A percentile compares a stretch with the other conserved stretches of the same genome.
phyloP scores from a whole-genome alignment of 192 early-diverging fungal genomes.

The Coemansia sp. region DNA sequence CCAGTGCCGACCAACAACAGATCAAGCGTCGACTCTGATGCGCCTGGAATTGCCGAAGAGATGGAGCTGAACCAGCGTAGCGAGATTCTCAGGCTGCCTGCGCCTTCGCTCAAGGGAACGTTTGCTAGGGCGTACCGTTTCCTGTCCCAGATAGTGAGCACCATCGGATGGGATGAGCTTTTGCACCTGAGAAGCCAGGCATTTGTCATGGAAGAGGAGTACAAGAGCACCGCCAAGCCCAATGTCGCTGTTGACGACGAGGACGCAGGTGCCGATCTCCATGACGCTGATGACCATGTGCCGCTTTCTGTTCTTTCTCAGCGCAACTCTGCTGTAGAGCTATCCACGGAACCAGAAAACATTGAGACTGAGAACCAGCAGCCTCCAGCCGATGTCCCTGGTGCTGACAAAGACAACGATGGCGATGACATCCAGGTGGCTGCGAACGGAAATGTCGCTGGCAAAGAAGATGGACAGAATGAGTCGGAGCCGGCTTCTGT shows the following conservation, averaged over 20 bases:
- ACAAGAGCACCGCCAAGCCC: constrained; percentile 58
- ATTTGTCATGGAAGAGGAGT: constrained; percentile 99
- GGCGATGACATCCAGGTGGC: not conserved
- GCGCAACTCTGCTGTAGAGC: constrained; percentile 9
- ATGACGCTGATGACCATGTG: constrained; percentile 26
- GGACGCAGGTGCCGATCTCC: constrained; percentile 3
- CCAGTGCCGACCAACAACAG: constrained; percentile 29
- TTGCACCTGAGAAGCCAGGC: constrained; percentile 80
- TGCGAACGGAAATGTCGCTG: not conserved
- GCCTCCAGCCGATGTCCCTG: not conserved
- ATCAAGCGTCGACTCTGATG: constrained; percentile 37
- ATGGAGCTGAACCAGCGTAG: constrained; percentile 44
- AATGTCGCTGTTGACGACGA: constrained; percentile 40
- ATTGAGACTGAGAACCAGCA: not conserved
- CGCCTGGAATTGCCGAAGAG: constrained; percentile 42
- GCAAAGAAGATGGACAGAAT: not conserved
- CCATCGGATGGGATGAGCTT: constrained; percentile 96
- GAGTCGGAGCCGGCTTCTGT: not conserved
- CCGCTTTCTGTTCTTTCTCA: constrained; percentile 35
- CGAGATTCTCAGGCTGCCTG: constrained; percentile 80
- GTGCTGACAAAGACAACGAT: not conserved
- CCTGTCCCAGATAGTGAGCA: constrained; percentile 74
- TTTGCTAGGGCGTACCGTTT: constrained; percentile 87
- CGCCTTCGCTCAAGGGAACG: constrained; percentile 88
- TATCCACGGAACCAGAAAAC: not conserved